Conservation (phyloP, 2,329 filamentous ascomycete species). For the Blastomyces silverae region DNA sequence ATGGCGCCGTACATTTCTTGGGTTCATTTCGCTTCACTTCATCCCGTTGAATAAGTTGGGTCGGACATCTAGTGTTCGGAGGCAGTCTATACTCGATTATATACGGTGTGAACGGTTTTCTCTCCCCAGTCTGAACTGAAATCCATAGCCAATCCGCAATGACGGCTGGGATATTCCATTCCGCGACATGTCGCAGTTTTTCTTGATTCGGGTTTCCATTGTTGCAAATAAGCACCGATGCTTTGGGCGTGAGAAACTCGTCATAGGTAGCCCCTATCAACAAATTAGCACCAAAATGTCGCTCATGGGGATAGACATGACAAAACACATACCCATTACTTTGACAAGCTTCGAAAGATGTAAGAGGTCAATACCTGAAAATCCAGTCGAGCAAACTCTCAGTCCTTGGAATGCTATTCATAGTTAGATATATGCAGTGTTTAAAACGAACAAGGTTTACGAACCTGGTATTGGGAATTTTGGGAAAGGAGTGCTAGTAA, state of each 20-base stretch:
- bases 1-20: neutral
- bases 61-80: conserved; percentile 22
- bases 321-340: conserved; percentile 53
- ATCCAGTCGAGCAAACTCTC: conserved; percentile 71
- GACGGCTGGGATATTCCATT: conserved; percentile 75
- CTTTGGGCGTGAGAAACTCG: conserved; percentile 63
- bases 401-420: conserved; percentile 57
- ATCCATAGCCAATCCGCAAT: conserved; percentile 77
- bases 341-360: conserved; percentile 72
- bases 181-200: conserved; percentile 69
- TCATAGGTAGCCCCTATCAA: conserved; percentile 64
- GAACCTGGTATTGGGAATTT: conserved; percentile 57
- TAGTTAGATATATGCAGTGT: conserved; percentile 5
- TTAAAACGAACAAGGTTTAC: conserved; percentile 18
- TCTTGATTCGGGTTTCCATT: conserved; percentile 48
- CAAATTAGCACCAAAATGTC: conserved; percentile 22
- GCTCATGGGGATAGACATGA: neutral
- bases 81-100: conserved; percentile 28
- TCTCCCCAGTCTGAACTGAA: conserved; percentile 55
- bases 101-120: conserved; percentile 46
- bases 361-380: conserved; percentile 74
- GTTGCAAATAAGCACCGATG: conserved; percentile 72
- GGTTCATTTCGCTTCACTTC: neutral
- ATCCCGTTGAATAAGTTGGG: conserved; percentile 14
- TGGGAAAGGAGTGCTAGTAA: conserved; percentile 70